Evolutionary conservation across 805 yeast genomes (phyloP), one percentile per base, ranked within the genome.

Genomic region (Zygosaccharomyces rouxii): DNA sequence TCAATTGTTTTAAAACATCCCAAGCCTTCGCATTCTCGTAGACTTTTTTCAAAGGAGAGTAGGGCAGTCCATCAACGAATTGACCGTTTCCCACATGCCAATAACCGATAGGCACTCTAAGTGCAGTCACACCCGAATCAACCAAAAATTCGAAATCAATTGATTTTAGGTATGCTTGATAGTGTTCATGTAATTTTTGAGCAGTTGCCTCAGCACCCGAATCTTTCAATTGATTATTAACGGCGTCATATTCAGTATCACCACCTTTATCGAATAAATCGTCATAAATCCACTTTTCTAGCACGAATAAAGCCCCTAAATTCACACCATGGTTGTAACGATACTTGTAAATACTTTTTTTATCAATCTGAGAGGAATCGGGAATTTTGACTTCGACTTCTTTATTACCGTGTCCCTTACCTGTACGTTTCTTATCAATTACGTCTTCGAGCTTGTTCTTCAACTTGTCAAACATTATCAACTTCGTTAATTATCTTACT

Each of bases 31-130:
- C 84, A 55, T 78, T 74, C n/a, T 55, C 54, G 66, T 92, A 92
- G 3, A 86, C 88, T 0, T 61, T 61, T 3, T 75, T 63, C 31
- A 77, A 69, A 29, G 72, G 62, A 13, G 69, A 80, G 60, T 86
- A 92, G 16, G 83, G 82, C 2, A 95, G 84, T 3, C 76, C 79
- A 18, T 68, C 66, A 3, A 60, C 39, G 62, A 73, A 84, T 14
- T 57, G 55, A 1, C 90, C 88, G 18, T 84, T 82, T 44, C 71
- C 76, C n/a, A 89, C 79, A 49, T 79, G 82, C 96, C 96, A 92
- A 67, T 86, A 92, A 0, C 98, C 98, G 54, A 92, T 69, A 6
- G 99, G 98, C 1, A 92, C 75, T 58, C 99, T 76, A 4, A 92
- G 75, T 1, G 89, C 78, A 21, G 87, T 88, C n/a, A 86, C 86